Evolutionary conservation across 1,284 basidiomycete genomes (phyloP), one percentile per base, ranked within the genome.

Genomic region (Fomitiporia mediterranea): DNA sequence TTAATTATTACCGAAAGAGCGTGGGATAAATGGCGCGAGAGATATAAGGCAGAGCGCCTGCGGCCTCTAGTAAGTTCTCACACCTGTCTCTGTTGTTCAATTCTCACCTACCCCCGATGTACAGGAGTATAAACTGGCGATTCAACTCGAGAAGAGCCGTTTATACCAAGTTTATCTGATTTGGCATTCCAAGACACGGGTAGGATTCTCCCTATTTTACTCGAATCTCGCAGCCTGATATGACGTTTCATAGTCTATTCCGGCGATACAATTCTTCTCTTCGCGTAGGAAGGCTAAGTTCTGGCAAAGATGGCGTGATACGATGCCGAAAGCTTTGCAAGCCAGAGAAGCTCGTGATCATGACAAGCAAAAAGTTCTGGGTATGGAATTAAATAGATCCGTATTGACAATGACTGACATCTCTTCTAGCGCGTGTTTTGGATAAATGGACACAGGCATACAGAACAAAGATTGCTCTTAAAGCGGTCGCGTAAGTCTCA

Each of bases 11-110:
- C 84, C 23, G 74, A 77, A 28, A 71, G 69, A 35, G 79, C 78
- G 28, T 91, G 88, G 87, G 85, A 89, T 55, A 83, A 75, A 63
- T 91, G 89, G 89, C 73, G 83, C 63, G 87, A 86, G 54, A 78
- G 74, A 38, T 89, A 82, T 66, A 76, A 74, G 59, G 80, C 83
- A 53, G 79, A 81, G 61, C 74, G 74, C 58, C 70, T 91, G 48
- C 79, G 78, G 34, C 83, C 84, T 21, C 67, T 86, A 64, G 88
- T 89, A 60, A 65, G 82, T 69, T 8, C 57, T 25, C 30, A n/a
- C 21, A 35, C 27, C 48, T 30, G n/a, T 47, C 23, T 27, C 25
- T 38, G 23, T 11, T 37, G 23, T 9, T 21, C 19, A 17, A 17
- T 46, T 9, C 25, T 37, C 7, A 34, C 6, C 37, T 56, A 17